These are phyloP conservation scores for Cladophialophora psammophila DNA, from an alignment of 2,329 filamentous ascomycete genomes.

Conservation along the genomic window DNA sequence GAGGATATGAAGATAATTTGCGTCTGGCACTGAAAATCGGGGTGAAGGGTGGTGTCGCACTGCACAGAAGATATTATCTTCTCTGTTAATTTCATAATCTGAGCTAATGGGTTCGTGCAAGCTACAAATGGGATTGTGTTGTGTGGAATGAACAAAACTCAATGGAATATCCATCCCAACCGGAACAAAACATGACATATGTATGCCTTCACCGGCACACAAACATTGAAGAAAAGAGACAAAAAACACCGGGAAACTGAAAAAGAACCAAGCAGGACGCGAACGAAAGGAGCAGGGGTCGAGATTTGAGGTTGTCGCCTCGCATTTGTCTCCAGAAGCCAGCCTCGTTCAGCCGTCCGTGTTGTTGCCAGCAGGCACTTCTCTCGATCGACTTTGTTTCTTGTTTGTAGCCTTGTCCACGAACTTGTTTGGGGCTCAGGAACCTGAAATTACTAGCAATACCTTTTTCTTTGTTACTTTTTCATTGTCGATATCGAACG, in stretches of 20 bases:
- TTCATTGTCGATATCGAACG: no score
- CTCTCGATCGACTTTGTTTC: neutral
- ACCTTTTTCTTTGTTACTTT: neutral
- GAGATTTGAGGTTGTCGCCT: neutral
- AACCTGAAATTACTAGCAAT: conserved; percentile 22
- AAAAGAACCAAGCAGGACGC: neutral
- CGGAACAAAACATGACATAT: conserved; percentile 10
- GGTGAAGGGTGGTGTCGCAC: conserved; percentile 8
- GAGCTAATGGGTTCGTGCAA: conserved; percentile 28
- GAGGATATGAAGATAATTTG: conserved; percentile 24
- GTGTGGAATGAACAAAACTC: conserved; percentile 5
- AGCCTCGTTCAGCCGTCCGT: neutral
- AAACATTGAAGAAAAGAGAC: conserved; percentile 17
- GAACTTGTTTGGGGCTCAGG: conserved; percentile 3
- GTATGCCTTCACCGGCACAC: conserved; percentile 3
- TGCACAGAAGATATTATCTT: conserved; percentile 28
- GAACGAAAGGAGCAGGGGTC: neutral
- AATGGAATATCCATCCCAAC: conserved; percentile 5
- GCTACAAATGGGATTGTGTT: conserved; percentile 22
- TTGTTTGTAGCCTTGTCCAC: conserved; percentile 14
- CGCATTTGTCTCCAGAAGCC: neutral
- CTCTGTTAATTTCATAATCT: conserved; percentile 30
- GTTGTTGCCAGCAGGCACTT: neutral
- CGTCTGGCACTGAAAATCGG: conserved; percentile 13
- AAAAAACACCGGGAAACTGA: conserved; percentile 13